Evolutionary conservation across 192 early-diverging fungal species (phyloP).

Genomic region (Coemansia sp.): DNA sequence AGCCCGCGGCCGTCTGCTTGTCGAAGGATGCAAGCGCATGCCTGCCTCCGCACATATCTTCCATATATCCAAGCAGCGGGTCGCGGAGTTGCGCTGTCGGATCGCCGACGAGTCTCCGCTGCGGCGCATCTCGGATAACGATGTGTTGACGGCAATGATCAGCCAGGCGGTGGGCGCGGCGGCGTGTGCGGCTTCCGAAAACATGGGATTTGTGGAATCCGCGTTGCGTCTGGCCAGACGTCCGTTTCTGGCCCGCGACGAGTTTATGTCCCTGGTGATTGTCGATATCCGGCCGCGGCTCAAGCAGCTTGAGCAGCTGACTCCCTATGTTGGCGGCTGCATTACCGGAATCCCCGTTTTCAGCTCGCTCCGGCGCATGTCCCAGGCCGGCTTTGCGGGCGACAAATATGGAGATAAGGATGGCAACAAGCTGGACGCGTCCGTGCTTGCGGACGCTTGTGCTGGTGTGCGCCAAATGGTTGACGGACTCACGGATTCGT

Average conservation of each 20-base stretch:
- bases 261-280: conserved; percentile 2
- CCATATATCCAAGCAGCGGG: neutral
- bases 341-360: conserved; percentile 6
- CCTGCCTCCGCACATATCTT: neutral
- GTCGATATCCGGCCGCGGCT: conserved; percentile 16
- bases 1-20: conserved; percentile 14
- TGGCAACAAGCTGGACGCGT: neutral
- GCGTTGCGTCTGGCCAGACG: neutral
- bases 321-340: conserved; percentile 5
- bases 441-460: neutral
- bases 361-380: too few species aligned
- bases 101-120: neutral
- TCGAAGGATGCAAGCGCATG: neutral
- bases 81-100: neutral
- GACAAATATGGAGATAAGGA: too few species aligned
- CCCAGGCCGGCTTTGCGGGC: too few species aligned
- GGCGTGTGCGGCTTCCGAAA: neutral
- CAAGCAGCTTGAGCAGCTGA: neutral
- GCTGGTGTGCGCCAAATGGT: conserved; percentile 2
- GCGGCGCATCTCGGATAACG: conserved; percentile 16
- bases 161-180: conserved; percentile 7
- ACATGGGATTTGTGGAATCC: neutral
- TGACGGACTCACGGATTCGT: neutral
- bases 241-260: neutral
- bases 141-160: conserved; percentile 12